Base-by-base conservation (phyloP, 805 yeast species). In the Candida taoyuanica region DNA sequence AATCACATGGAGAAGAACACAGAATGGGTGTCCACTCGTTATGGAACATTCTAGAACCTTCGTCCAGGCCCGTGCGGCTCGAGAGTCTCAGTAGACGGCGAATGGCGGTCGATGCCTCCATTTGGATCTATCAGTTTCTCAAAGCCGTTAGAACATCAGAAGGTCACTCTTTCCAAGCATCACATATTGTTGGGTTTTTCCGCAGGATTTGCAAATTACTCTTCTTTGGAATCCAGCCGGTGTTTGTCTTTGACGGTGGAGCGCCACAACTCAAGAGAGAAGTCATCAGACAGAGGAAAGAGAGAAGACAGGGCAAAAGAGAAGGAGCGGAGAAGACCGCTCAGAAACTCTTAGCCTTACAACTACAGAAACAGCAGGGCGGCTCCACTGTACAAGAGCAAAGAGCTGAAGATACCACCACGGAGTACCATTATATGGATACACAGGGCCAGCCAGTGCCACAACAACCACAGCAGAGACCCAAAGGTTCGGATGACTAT, bases 101-200 rank as follows among this genome's bases (percentile, higher is more conserved):
- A 37, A 66, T 93, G 51, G 98, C 98, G 0, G 91, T 93, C 7
- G 99, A 93, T 68, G 99, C 98, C 1, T 91, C 98, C 3, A 93
- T 93, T 47, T 93, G 99, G 99, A 84, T 93, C 38, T 93, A 93
- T 57, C 99, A 93, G 59, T 93, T 93, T 55, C 67, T 93, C 47
- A 93, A 91, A 58, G 98, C 98, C 1, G 94, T 93, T 17, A 72
- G 98, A 49, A 95, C 88, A 57, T 64, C 75, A 28, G 82, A 83
- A 21, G 98, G 98, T 7, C 76, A 82, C 42, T 74, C 85, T 1
- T 59, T 89, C 43, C 70, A 73, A 21, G 84, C 79, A 44, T 81
- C 96, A 0, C 98, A 93, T 58, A 76, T 93, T 15, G 85, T 88
- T n/a, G 99, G 99, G 7, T 93, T 93, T 53, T 91, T 91, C 59